Evolutionary conservation across 176 grass and related monocot genomes (phyloP).

Genomic region (Thinopyrum elongatum): DNA sequence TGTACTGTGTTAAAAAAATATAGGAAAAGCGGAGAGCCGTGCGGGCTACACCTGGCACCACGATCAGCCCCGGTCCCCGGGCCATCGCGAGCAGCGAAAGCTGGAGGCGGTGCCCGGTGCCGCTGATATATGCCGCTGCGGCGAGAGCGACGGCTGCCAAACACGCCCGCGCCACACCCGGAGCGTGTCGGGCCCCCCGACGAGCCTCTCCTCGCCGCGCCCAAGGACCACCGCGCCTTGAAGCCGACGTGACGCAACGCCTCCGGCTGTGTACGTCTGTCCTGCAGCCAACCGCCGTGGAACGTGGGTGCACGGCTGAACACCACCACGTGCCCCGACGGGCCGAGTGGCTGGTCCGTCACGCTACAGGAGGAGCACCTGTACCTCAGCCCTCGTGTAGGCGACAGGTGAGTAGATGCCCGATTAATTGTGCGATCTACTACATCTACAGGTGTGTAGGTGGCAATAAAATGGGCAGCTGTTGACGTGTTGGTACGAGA

Average conservation of each 20-base stretch:
- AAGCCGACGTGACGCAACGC: not conserved
- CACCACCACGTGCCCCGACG: not conserved
- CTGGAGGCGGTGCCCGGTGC: no score
- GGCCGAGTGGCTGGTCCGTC: not conserved
- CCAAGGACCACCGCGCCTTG: not conserved
- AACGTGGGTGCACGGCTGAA: not conserved
- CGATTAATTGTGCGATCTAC: not conserved
- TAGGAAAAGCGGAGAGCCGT: no score
- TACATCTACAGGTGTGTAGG: no score
- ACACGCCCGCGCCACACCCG: not conserved
- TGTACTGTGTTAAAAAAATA: no score
- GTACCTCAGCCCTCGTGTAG: no score
- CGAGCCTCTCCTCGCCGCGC: not conserved
- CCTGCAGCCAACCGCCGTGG: not conserved
- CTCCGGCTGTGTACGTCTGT: not conserved
- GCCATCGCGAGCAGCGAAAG: no score
- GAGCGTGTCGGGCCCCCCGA: not conserved
- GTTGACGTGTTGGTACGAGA: slow-evolving; percentile 4
- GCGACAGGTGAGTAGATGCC: not conserved
- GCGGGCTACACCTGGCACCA: not conserved
- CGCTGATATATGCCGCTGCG: not conserved
- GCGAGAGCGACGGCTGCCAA: not conserved
- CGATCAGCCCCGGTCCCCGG: no score
- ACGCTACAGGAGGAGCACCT: not conserved
- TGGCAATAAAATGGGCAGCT: not conserved